phyloP scores from a whole-genome alignment of 306 rosid species.

The Fagus crenata region DNA sequence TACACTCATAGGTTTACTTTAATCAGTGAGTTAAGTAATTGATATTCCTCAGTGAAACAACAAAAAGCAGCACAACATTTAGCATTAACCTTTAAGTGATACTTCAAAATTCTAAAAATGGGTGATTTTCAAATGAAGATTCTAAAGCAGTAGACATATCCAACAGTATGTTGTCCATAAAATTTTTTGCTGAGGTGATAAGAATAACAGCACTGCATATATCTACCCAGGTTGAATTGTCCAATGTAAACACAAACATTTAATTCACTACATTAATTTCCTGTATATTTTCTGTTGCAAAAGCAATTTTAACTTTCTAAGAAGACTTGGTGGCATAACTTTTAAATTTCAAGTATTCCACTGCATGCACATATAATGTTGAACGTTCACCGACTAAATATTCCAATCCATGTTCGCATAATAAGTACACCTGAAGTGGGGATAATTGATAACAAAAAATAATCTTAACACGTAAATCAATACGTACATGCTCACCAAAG shows the following conservation, averaged over 20 bases:
- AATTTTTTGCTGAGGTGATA: background rate
- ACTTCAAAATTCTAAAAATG: background rate
- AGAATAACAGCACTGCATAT: background rate
- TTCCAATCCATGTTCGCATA: background rate
- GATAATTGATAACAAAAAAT: slow-evolving; percentile 7
- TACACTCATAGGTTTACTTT: slow-evolving; percentile 1
- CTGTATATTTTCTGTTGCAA: background rate
- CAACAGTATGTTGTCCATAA: background rate
- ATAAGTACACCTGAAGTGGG: background rate
- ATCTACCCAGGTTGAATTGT: background rate
- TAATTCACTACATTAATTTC: background rate
- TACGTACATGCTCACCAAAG: slow-evolving; percentile 89
- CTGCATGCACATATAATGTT: background rate
- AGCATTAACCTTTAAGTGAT: background rate
- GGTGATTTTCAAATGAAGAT: background rate
- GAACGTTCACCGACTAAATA: slow-evolving; percentile 6
- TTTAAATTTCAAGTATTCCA: background rate
- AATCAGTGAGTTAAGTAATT: background rate
- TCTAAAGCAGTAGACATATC: background rate
- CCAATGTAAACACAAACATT: background rate
- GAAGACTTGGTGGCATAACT: background rate
- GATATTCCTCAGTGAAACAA: background rate
- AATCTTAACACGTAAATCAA: slow-evolving; percentile 23
- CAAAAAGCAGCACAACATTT: background rate
- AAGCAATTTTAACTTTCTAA: background rate